Evolutionary conservation across 1,284 basidiomycete genomes (phyloP).

Genomic region (Puccinia coronata): DNA sequence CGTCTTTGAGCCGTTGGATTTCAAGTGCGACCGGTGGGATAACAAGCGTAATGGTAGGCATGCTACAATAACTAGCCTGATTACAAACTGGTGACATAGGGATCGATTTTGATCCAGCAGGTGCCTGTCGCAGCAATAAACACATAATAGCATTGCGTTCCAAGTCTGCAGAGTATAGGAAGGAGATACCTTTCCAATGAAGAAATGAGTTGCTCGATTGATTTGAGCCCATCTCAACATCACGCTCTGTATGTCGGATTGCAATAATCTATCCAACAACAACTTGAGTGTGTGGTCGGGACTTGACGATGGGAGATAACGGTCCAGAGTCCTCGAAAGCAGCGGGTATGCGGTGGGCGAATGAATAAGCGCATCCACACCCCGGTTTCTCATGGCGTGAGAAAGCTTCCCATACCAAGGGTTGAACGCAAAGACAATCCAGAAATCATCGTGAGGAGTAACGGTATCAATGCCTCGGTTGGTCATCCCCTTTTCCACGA

Average conservation of each 20-base stretch:
- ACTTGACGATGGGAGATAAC: too few relatives aligned
- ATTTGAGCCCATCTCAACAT: neutral
- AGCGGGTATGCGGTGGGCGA: constrained; percentile 32
- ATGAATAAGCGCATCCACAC: constrained; percentile 67
- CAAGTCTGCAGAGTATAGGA: neutral
- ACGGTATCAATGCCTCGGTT: constrained; percentile 74
- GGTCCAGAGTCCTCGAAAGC: neutral
- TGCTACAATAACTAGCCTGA: constrained; percentile 27
- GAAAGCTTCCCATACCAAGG: constrained; percentile 89
- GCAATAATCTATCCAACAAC: too few relatives aligned
- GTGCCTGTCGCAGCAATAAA: too few relatives aligned
- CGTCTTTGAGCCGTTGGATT: neutral
- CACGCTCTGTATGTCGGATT: constrained; percentile 23
- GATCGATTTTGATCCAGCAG: too few relatives aligned
- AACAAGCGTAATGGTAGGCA: neutral
- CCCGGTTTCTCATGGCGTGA: constrained; percentile 96
- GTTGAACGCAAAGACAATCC: constrained; percentile 92
- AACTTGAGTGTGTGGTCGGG: too few relatives aligned
- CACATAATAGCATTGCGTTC: neutral
- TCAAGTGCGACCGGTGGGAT: neutral
- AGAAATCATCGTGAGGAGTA: constrained; percentile 81
- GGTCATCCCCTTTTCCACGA: constrained; percentile 87
- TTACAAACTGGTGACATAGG: too few relatives aligned
- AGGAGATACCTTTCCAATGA: constrained; percentile 29
- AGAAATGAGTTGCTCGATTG: constrained; percentile 26